Evolutionary conservation across 2,329 filamentous ascomycete genomes (phyloP), one percentile per base, ranked within the genome.

Genomic region (Talaromyces sp.): DNA sequence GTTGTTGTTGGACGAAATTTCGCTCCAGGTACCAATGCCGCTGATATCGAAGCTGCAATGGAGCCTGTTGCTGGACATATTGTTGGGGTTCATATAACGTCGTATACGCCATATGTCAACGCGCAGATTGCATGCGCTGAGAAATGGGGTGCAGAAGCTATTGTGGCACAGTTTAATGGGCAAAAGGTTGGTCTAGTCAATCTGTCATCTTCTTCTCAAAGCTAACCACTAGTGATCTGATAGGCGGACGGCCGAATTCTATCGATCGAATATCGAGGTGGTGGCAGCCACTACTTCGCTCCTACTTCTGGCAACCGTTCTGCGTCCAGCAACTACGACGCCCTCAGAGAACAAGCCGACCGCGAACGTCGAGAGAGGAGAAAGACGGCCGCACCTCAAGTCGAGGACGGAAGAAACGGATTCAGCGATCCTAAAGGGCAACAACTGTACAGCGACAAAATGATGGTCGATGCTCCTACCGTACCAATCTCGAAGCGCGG

Each of bases 1-100:
- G 80, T 84, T 5, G 84, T 89, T 6, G 75, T 86, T 60, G 87
- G 85, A 6, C 83, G 82, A 72, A 89, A 89, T 75, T 89, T 89
- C 72, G 86, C 86, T 15, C 84, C 84, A n/a, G 87, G 87, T 17
- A 89, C 87, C 0, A 88, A 86, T 2, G 86, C 86, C 17, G 85
- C 85, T 29, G 87, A 89, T 69, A 89, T 89, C 54, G 84, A 88
- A 71, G 83, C 85, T 49, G 86, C 87, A 34, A 80, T 89, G 73
- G 78, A 80, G 63, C 80, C 81, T 2, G 77, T 83, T 19, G 83
- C 82, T 17, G 85, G 85, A 36, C 77, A 81, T 40, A 80, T 87
- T 70, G 66, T 83, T 31, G 80, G 80, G 61, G 89, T 87, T 75
- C 81, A 79, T 67, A 76, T 89, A 25, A 75, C 84, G 13, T 71